Conservation (phyloP, 805 yeast species). For the Teunomyces panamensis region DNA sequence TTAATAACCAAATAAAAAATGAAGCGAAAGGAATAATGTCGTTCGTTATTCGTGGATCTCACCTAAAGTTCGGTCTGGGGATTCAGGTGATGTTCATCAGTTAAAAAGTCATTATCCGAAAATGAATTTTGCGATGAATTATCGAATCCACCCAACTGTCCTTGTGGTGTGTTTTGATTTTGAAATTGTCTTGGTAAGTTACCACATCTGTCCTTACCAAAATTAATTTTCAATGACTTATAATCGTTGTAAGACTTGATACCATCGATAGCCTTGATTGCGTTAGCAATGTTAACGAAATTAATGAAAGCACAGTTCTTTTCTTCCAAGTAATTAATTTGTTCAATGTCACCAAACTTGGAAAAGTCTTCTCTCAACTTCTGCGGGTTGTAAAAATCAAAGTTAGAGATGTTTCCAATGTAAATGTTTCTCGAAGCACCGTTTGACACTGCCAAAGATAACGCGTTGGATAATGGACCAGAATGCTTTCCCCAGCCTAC, state of each 20-base stretch:
- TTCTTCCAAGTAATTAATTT: conserved; percentile 80
- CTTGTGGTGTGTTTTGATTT: conserved; percentile 18
- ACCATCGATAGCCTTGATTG: conserved; percentile 89
- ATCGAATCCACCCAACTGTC: conserved; percentile 11
- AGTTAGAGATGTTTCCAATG: conserved; percentile 63
- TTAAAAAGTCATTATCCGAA: conserved; percentile 21
- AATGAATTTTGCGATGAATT: conserved; percentile 16
- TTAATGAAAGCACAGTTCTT: conserved; percentile 89
- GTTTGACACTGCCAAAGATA: conserved; percentile 83
- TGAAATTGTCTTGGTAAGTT: conserved; percentile 81
- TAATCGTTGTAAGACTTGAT: conserved; percentile 69
- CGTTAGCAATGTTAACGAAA: conserved; percentile 86
- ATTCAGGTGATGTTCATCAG: conserved; percentile 15
- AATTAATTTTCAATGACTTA: conserved; percentile 64
- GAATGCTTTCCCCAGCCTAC: conserved; percentile 99
- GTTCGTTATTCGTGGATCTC: background rate
- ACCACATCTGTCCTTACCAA: conserved; percentile 67
- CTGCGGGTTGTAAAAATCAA: conserved; percentile 49
- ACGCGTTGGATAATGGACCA: conserved; percentile 84
- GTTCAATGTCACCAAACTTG: conserved; percentile 92
- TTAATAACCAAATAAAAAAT: conserved; percentile 2
- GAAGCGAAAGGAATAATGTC: conserved; percentile 3
- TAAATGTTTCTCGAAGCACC: conserved; percentile 95
- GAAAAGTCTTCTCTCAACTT: conserved; percentile 71
- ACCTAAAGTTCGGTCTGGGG: conserved; percentile 4